Evolutionary conservation across 2,329 filamentous ascomycete species (phyloP).

Genomic region (Nannizzia gypsea): DNA sequence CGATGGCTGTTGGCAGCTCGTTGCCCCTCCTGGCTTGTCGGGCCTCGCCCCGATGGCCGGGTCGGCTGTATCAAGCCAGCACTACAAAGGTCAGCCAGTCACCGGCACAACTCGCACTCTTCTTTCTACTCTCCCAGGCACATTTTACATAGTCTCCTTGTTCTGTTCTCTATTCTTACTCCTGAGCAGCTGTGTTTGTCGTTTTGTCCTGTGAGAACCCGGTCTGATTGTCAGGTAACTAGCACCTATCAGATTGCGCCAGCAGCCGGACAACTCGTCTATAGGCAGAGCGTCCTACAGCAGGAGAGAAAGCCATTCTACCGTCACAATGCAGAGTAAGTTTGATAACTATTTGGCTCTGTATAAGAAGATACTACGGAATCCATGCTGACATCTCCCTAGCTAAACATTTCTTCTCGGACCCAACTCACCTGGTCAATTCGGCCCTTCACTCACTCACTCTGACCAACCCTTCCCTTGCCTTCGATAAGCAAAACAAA

Average conservation of each 20-base stretch:
- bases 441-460: conserved; percentile 66
- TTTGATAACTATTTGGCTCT: conserved; percentile 3
- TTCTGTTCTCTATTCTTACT: not conserved
- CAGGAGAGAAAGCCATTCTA: not conserved
- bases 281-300: not conserved
- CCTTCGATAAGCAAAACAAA: conserved; percentile 68
- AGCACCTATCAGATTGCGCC: not conserved
- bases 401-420: conserved; percentile 79
- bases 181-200: not conserved
- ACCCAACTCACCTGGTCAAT: conserved; percentile 65
- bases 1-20: not conserved
- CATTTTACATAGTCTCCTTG: not conserved
- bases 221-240: not conserved
- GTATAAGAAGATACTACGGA: not conserved
- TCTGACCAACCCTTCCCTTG: conserved; percentile 70
- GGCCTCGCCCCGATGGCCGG: not conserved
- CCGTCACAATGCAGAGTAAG: conserved; percentile 27
- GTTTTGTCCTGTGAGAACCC: not conserved
- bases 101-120: not conserved
- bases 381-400: conserved; percentile 6
- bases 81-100: not conserved
- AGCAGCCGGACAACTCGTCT: not conserved
- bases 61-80: not conserved
- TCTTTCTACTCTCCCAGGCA: not conserved
- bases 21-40: not conserved